Percentiles rank a stretch among this genome's conserved stretches.
These are phyloP conservation scores for Polygonum maritimum DNA, from an alignment of 148 eudicot genomes.

Conservation along the genomic window DNA sequence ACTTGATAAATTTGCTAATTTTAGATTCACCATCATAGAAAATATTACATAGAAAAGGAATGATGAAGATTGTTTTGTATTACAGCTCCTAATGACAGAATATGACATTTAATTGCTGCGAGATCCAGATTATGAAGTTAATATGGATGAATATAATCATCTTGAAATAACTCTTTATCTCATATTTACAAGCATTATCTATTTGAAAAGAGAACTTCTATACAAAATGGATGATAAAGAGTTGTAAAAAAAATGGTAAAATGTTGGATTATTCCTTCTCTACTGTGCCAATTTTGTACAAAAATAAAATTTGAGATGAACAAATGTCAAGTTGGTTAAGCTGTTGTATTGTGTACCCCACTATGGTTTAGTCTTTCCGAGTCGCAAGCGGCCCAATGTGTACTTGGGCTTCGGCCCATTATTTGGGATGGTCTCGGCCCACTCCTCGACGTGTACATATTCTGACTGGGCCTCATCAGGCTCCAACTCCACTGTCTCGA, in stretches of 20 bases:
- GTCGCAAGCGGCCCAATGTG: constrained; percentile 13
- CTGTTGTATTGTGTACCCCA: not conserved
- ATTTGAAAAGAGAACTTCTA: not conserved
- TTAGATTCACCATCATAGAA: too few species aligned
- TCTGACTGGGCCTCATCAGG: constrained; percentile 31
- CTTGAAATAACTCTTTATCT: too few species aligned
- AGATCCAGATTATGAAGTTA: not conserved
- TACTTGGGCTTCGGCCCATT: constrained; percentile 14
- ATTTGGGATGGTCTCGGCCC: not conserved
- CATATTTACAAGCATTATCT: not conserved
- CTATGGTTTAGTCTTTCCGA: constrained; percentile 16
- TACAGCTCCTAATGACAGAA: too few species aligned
- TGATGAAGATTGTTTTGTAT: too few species aligned
- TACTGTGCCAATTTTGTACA: not conserved
- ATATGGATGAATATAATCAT: not conserved
- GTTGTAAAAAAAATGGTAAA: not conserved
- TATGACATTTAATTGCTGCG: not conserved
- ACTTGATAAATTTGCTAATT: too few species aligned
- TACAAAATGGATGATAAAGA: not conserved
- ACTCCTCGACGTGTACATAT: constrained; percentile 25
- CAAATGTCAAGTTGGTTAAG: not conserved
- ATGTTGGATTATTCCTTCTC: not conserved
- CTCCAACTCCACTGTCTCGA: constrained; percentile 18
- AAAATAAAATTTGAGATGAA: not conserved
- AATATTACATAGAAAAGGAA: too few species aligned